Conservation (phyloP, 768 basidiomycete species). For the Gymnopilus dilepis region DNA sequence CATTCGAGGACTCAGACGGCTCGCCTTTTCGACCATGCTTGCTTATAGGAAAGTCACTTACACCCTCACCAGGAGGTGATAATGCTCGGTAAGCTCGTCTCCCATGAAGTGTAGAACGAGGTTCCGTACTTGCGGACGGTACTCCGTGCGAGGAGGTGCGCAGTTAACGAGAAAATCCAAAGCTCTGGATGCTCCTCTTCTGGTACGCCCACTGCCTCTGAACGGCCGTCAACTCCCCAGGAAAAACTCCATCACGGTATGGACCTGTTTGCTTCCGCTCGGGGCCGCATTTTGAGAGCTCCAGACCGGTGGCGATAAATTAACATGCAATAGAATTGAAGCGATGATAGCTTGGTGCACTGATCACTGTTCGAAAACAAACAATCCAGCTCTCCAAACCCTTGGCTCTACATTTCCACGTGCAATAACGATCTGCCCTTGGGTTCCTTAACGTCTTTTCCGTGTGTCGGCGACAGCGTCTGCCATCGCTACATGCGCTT, state of each 20-base stretch:
- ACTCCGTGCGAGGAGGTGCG: too few relatives aligned
- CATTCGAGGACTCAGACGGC: neutral
- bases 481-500: neutral
- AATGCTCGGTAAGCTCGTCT: neutral
- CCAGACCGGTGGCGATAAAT: neutral
- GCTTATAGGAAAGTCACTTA: neutral
- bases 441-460: neutral
- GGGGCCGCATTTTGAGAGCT: neutral
- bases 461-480: neutral
- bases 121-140: neutral
- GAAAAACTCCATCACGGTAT: neutral
- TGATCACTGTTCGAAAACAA: neutral
- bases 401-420: neutral
- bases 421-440: neutral
- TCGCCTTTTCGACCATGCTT: neutral
- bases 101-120: neutral
- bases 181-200: neutral
- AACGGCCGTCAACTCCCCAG: neutral
- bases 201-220: neutral
- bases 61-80: neutral
- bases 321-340: neutral
- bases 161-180: too few relatives aligned
- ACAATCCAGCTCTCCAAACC: neutral
- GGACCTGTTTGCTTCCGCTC: neutral
- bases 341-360: neutral